Base-by-base conservation (phyloP, 192 early-diverging fungal species). In the Tieghemiomyces parasiticus region DNA sequence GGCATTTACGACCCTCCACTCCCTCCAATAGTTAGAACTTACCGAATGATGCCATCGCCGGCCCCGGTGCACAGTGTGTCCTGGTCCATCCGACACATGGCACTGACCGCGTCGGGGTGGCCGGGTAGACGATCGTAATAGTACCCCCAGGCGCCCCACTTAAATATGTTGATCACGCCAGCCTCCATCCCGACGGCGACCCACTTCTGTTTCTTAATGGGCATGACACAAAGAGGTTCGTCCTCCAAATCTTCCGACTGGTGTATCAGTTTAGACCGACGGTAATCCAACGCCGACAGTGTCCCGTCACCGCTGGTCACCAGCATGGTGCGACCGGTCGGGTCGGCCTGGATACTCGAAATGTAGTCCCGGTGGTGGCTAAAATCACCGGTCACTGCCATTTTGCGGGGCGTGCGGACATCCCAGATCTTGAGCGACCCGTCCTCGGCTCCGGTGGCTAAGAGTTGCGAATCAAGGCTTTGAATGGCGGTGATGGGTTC, bases 231-330 rank as follows among this genome's bases (percentile, higher is more conserved):
- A 46, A 99, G 66, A 38, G 97, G 76, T 64, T 97, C 96, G 68
- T 95, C 93, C 35, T 97, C 96, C 75, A 91, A 90, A 64, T 93
- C 87, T 30, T 86, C 96, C 6, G 91, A 96, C 63, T 90, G 83
- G 33, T 82, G 88, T 29, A 89, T 70, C 16, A 90, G 85, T 51
- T 88, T 83, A 14, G 78, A 71, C 68, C 93, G 94, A 50, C 93
- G 85, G 45, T 93, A 79, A 66, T 99, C 94, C 65, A 86, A 93
- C 2, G 91, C 80, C 22, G 90, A 88, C 63, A 99, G 72, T 44
- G 79, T 87, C 2, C 94, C 96, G 63, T 97, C 94, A 26, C 87
- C 93, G 63, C 91, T 78, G 25, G 87, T 79, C 0, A 81, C 83
- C 25, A 99, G 71, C 50, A 99, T 62, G 0, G 90, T 90, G 34